Conservation (phyloP, 2,329 filamentous ascomycete species). For the Hansfordia pulvinata region DNA sequence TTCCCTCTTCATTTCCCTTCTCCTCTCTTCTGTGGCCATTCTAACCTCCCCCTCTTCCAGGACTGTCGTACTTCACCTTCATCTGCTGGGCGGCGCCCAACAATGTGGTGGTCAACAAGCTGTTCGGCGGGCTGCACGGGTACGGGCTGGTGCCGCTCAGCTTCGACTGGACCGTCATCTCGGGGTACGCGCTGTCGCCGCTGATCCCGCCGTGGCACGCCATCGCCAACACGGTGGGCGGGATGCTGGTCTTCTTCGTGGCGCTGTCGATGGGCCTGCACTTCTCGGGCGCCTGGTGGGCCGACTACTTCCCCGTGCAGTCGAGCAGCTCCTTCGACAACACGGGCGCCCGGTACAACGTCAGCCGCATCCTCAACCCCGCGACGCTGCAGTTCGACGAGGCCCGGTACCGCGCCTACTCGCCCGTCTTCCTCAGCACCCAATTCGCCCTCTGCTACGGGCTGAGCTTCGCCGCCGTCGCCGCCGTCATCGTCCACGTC, state of each 20-base stretch:
- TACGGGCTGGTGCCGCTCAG: slow-evolving; percentile 28
- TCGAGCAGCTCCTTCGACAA: slow-evolving; percentile 43
- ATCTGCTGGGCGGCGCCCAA: slow-evolving; percentile 33
- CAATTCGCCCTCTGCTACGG: slow-evolving; percentile 33
- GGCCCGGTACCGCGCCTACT: slow-evolving; percentile 36
- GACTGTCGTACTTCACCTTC: slow-evolving; percentile 32
- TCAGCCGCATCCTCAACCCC: slow-evolving; percentile 33
- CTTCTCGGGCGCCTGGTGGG: slow-evolving; percentile 28
- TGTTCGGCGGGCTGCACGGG: slow-evolving; percentile 32
- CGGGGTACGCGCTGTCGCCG: slow-evolving; percentile 19
- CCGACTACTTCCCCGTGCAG: slow-evolving; percentile 41
- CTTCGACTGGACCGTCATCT: slow-evolving; percentile 26
- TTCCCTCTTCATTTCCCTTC: no score
- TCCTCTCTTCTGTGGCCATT: no score
- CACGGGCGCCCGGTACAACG: slow-evolving; percentile 34
- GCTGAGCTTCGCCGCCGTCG: slow-evolving; percentile 38
- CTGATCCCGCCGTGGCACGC: slow-evolving; percentile 19
- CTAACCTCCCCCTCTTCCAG: no score
- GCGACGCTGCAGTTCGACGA: slow-evolving; percentile 36
- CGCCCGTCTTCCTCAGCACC: slow-evolving; percentile 37
- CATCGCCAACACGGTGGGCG: slow-evolving; percentile 27
- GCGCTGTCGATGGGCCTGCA: slow-evolving; percentile 31
- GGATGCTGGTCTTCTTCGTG: slow-evolving; percentile 24
- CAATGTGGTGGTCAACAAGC: slow-evolving; percentile 30
- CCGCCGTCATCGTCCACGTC: slow-evolving; percentile 24